Conservation (phyloP, 192 early-diverging fungal genomes). For the Podila minutissima region DNA sequence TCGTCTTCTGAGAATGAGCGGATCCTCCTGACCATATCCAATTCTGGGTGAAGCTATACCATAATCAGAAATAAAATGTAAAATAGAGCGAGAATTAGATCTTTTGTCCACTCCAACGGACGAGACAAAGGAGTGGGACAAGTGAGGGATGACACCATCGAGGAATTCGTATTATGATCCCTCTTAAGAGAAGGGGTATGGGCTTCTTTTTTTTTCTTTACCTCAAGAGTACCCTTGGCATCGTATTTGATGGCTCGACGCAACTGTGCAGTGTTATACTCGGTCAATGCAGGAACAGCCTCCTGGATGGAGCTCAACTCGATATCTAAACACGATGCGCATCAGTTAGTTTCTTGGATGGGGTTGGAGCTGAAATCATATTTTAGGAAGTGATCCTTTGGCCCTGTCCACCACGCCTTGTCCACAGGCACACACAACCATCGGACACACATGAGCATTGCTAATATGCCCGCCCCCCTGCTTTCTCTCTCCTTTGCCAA, state of each 20-base stretch:
- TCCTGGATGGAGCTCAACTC: slow-evolving; percentile 13
- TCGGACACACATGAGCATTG: too few species aligned
- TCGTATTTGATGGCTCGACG: slow-evolving; percentile 50
- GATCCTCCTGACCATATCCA: slow-evolving; percentile 22
- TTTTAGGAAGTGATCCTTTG: too few species aligned
- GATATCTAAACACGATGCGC: slow-evolving; percentile 14
- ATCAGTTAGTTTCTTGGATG: too few species aligned
- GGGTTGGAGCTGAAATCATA: too few species aligned
- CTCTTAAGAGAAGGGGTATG: background rate
- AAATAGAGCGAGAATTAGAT: background rate
- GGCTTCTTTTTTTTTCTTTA: background rate
- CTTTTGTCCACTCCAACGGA: background rate
- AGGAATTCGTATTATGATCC: background rate
- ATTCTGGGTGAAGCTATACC: slow-evolving; percentile 37
- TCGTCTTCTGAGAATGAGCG: slow-evolving; percentile 26
- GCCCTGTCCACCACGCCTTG: too few species aligned
- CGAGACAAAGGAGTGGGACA: background rate
- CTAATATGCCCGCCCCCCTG: too few species aligned
- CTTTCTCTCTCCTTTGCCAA: too few species aligned
- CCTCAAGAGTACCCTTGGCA: slow-evolving; percentile 36
- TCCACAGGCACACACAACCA: too few species aligned
- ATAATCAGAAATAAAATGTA: too few species aligned
- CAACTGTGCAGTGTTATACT: slow-evolving; percentile 15
- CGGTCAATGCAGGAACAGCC: slow-evolving; percentile 8
- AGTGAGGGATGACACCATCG: background rate